phyloP scores from a whole-genome alignment of 2,329 filamentous ascomycete genomes.

The Botrytis tulipae region DNA sequence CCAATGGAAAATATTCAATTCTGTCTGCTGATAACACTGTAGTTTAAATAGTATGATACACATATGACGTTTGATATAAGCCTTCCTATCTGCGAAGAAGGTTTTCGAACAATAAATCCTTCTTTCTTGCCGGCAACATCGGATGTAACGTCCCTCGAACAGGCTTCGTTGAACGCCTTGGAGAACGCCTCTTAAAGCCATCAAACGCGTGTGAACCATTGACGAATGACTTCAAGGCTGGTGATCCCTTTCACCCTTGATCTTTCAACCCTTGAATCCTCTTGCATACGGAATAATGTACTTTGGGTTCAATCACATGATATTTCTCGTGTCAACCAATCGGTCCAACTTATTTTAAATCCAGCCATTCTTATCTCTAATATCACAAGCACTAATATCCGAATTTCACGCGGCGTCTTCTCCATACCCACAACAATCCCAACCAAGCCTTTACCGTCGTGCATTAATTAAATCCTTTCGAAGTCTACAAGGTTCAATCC shows the following conservation, averaged over 20 bases:
- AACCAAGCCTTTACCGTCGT: not conserved
- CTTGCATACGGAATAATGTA: not conserved
- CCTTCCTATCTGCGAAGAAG: not conserved
- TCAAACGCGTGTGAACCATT: not conserved
- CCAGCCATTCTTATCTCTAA: constrained; percentile 13
- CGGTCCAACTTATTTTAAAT: not conserved
- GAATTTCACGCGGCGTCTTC: constrained; percentile 11
- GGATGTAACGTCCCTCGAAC: not conserved
- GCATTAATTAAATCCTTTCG: constrained; percentile 5
- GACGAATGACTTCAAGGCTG: not conserved
- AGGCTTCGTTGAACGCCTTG: not conserved
- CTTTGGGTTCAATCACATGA: constrained; percentile 8
- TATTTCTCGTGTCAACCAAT: not conserved
- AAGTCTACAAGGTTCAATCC: not conserved
- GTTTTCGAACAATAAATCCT: not conserved
- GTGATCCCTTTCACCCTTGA: not conserved
- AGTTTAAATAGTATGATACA: not conserved
- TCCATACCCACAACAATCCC: constrained; percentile 6
- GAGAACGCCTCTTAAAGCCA: not conserved
- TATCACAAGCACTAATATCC: constrained; percentile 7
- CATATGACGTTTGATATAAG: not conserved
- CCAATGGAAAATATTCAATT: not conserved
- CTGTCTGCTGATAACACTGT: not conserved
- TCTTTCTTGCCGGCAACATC: not conserved
- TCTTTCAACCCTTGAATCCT: not conserved